Percentiles rank a stretch among this genome's conserved stretches.
Conservation (phyloP, 345 rosid species). For the Arabis alpina region DNA sequence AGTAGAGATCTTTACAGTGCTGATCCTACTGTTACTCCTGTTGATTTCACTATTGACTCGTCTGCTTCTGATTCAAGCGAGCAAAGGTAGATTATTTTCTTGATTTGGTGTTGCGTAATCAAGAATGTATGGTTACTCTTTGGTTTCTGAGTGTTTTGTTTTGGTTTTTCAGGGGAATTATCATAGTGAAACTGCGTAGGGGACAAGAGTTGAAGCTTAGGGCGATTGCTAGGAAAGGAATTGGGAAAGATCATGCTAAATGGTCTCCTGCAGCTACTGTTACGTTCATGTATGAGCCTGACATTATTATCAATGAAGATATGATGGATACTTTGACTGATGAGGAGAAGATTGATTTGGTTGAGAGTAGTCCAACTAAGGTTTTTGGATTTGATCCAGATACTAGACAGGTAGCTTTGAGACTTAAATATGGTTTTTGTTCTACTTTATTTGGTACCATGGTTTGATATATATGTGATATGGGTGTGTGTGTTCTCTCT, state of each 20-base stretch:
- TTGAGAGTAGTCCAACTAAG: conserved; percentile 91
- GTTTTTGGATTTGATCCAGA: conserved; percentile 72
- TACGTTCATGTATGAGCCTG: conserved; percentile 94
- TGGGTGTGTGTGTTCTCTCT: neutral
- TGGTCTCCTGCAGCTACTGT: conserved; percentile 99
- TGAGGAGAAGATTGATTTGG: conserved; percentile 69
- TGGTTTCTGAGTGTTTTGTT: neutral
- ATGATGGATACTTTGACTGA: conserved; percentile 78
- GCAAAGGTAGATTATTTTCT: conserved; percentile 52
- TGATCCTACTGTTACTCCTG: conserved; percentile 84
- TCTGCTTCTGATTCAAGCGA: conserved; percentile 61
- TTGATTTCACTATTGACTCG: conserved; percentile 63
- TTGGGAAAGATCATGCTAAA: conserved; percentile 95
- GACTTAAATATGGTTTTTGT: neutral
- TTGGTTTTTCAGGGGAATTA: conserved; percentile 66
- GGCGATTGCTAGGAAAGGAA: conserved; percentile 96
- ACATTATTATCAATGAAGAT: conserved; percentile 85
- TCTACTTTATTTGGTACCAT: neutral
- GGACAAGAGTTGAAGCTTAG: conserved; percentile 90
- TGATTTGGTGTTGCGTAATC: no score
- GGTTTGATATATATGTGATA: neutral
- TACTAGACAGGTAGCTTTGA: conserved; percentile 67
- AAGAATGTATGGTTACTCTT: no score
- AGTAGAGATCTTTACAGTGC: conserved; percentile 85
- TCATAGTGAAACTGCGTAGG: conserved; percentile 80